Base-by-base conservation (phyloP, 257 asterid genomes). In the Knoxia roxburghii region DNA sequence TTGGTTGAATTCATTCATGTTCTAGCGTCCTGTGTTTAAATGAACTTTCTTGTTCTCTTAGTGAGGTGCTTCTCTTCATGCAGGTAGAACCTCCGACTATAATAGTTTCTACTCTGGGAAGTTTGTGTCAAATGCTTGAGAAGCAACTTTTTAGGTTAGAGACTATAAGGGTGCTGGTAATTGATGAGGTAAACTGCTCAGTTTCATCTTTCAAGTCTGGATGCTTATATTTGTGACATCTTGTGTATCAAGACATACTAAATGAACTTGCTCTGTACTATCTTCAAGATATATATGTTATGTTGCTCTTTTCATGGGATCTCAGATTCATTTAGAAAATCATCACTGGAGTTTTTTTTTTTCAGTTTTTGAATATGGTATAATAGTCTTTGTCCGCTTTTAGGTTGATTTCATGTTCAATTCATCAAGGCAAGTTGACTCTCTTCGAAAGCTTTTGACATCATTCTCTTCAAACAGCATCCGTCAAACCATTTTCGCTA, bases 351-450 rank as follows among this genome's bases (percentile, higher is more conserved):
- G 40, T 55, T 45, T 23, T 9, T 13, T 51, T 24, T 32, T 21
- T 35, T 0, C 24, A 24, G 41, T 57, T 66, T 62, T 67, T 62
- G 64, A 33, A 18, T 46, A 35, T 35, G 68, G 13, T 32, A 37
- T 14, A 26, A 30, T 56, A 17, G 39, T 37, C 54, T 43, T 68
- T 35, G 23, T 37, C 67, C 43, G 58, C 37, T 69, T 46, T 71
- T 80, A 92, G 98, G 98, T 89, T 78, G 98, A 89, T 83, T 89
- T 86, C 73, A 82, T 92, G 86, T 92, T 92, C 83, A 85, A 87
- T 71, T 89, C 98, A 60, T 82, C 98, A 48, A 88, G 81, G 79
- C 91, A 92, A 80, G 95, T 83, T 71, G 83, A 88, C 67, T 78
- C 86, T 78, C 83, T 92, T 57, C 85, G 79, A 81, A 89, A 77